Conservation (phyloP, 805 yeast species). For the Kluyveromyces wickerhamii region DNA sequence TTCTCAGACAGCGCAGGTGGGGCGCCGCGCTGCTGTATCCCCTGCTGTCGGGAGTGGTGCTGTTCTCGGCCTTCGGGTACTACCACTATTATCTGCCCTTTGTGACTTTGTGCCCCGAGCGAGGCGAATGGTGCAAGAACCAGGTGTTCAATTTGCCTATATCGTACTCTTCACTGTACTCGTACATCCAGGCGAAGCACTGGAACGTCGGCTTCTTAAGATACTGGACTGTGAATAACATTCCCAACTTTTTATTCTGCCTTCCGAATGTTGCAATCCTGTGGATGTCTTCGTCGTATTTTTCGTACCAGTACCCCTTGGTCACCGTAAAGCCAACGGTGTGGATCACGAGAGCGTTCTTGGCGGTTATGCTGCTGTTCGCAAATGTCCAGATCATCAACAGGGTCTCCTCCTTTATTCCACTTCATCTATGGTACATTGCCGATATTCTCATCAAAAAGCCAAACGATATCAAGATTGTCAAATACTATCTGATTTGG, state of each 20-base stretch:
- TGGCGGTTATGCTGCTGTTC: conserved; percentile 44
- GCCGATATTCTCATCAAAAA: conserved; percentile 33
- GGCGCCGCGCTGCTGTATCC: conserved; percentile 24
- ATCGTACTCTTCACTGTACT: conserved; percentile 39
- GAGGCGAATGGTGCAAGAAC: conserved; percentile 72
- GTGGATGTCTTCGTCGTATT: conserved; percentile 33
- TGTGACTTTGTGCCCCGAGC: conserved; percentile 51
- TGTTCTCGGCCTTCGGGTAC: conserved; percentile 39
- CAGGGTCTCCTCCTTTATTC: conserved; percentile 69
- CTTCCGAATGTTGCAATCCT: conserved; percentile 54
- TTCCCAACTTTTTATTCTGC: conserved; percentile 77
- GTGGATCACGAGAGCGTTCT: conserved; percentile 35
- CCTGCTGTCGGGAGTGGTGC: conserved; percentile 47
- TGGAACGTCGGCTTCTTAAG: conserved; percentile 79
- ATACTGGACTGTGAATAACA: conserved; percentile 76
- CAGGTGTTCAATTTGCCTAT: conserved; percentile 21
- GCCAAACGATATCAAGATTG: conserved; percentile 20
- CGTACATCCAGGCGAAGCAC: conserved; percentile 67
- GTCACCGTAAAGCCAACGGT: conserved; percentile 34
- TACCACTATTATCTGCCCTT: conserved; percentile 48
- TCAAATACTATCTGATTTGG: conserved; percentile 38
- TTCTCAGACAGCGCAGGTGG: conserved; percentile 12
- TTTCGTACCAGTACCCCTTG: conserved; percentile 31
- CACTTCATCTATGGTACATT: conserved; percentile 66
- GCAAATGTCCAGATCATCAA: conserved; percentile 87